Percentiles rank a stretch among this genome's conserved stretches.
phyloP scores from a whole-genome alignment of 164 flowering plant species.

The Stephania japonica region DNA sequence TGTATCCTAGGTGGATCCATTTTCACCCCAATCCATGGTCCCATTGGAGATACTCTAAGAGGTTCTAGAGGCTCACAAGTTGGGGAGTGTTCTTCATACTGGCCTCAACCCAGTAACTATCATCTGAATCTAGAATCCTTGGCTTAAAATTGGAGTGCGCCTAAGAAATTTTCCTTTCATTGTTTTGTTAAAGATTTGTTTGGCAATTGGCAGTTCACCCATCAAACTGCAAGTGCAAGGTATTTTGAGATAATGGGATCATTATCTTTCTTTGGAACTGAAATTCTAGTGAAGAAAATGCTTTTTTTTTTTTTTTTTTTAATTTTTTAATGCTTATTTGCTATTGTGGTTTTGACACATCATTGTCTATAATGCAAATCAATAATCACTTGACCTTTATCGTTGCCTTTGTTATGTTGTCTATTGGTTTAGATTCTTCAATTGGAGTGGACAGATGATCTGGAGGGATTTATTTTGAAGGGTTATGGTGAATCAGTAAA shows the following conservation, averaged over 20 bases:
- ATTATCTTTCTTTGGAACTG: neutral
- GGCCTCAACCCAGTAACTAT: neutral
- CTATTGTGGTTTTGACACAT: neutral
- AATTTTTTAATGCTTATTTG: neutral
- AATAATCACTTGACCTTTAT: neutral
- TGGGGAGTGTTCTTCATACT: neutral
- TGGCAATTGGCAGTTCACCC: neutral
- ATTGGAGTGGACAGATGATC: slow-evolving; percentile 95
- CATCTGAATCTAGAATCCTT: neutral
- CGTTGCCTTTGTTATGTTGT: slow-evolving; percentile 4
- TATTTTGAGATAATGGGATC: neutral
- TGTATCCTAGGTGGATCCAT: too few species aligned
- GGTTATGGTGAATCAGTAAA: slow-evolving; percentile 91
- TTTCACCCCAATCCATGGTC: too few species aligned
- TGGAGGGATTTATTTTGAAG: slow-evolving; percentile 75
- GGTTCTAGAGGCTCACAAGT: neutral
- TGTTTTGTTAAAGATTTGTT: too few species aligned
- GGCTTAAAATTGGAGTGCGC: neutral
- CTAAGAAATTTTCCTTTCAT: neutral
- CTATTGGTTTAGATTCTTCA: slow-evolving; percentile 44
- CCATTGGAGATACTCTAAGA: too few species aligned
- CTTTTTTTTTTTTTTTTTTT: neutral
- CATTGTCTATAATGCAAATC: neutral
- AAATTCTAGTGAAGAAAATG: neutral
- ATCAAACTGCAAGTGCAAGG: neutral